Conservation (phyloP, 1,139 yeast species). For the Kodamaea fungicola region DNA sequence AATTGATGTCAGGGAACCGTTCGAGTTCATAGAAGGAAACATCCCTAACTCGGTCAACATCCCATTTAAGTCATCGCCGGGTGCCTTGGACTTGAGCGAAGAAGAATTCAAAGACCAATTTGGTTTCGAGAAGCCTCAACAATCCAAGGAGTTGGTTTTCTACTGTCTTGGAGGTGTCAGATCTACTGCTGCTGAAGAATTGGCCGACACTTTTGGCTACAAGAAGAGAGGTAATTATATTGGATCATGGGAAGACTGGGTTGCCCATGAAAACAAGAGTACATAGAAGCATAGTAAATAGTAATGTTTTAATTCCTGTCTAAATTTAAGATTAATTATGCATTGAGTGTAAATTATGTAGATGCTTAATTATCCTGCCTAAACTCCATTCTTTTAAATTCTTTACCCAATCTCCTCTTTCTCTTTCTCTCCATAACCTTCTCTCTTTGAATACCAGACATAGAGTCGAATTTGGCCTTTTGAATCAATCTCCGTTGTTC, state of each 20-base stretch:
- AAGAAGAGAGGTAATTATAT: slow-evolving; percentile 69
- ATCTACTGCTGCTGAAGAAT: slow-evolving; percentile 85
- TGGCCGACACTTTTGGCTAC: slow-evolving; percentile 89
- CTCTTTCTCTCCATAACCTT: slow-evolving; percentile 91
- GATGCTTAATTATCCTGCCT: slow-evolving; percentile 12
- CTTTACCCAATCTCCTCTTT: slow-evolving; percentile 89
- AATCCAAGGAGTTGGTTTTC: slow-evolving; percentile 73
- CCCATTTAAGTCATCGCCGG: slow-evolving; percentile 89
- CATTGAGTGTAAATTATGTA: too few species aligned
- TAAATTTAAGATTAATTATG: too few species aligned
- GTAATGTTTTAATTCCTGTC: background rate
- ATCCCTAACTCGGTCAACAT: slow-evolving; percentile 85
- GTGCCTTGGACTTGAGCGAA: slow-evolving; percentile 77
- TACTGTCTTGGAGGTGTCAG: slow-evolving; percentile 94
- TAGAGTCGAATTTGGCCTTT: slow-evolving; percentile 80
- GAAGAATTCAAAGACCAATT: slow-evolving; percentile 80
- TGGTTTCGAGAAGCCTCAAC: slow-evolving; percentile 78
- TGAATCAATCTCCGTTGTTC: slow-evolving; percentile 84
- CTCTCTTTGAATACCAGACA: slow-evolving; percentile 81
- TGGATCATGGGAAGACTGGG: slow-evolving; percentile 90
- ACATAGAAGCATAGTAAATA: slow-evolving; percentile 1
- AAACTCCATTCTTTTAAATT: slow-evolving; percentile 76
- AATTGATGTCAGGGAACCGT: slow-evolving; percentile 91
- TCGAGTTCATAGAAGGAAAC: slow-evolving; percentile 65
- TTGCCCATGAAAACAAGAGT: slow-evolving; percentile 37